Evolutionary conservation across 768 basidiomycete genomes (phyloP), one percentile per base, ranked within the genome.

Genomic region (Infundibulicybe gibba): DNA sequence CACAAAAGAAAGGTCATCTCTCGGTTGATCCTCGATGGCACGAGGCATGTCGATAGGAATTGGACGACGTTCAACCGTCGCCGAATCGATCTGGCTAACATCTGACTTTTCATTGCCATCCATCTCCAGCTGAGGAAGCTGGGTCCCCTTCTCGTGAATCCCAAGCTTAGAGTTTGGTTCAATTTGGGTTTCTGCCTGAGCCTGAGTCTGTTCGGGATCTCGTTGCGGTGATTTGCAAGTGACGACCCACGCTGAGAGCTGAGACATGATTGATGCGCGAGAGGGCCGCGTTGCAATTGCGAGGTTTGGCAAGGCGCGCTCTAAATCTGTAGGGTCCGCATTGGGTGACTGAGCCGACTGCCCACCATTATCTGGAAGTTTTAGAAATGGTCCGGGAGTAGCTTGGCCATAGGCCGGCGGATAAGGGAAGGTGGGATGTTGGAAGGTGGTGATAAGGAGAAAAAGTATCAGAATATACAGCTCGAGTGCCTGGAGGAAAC

Each of bases 401-500:
- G 30, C 13, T 45, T 44, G 32, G 20, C 48, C 34, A 25, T 21
- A 40, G 30, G 13, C 14, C 25, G 39, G 49, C 25, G 41, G 49
- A 9, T 40, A n/a, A 15, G 31, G 20, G 20, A 49, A 54, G 15
- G 20, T 33, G 16, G 49, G 48, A 10, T 54, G 50, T 47, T 66
- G 62, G 49, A 74, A 71, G n/a, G 73, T 64, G 31, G 63, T 55
- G 43, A 84, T 66, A 49, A 85, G 75, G 49, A 73, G 63, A 57
- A 75, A 79, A n/a, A 87, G 61, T 47, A 85, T 68, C 38, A 84
- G 62, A 37, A 81, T 70, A 56, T 82, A 90, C 17, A 82, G 54
- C 55, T 85, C 82, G 31, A 81, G 62, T 12, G 80, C 82, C 53
- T 81, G 76, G 47, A 78, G 67, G 54, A 89, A 78, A 40, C 83